A percentile compares a stretch with the other conserved stretches of the same genome.
Evolutionary conservation across 352 stramenopile genomes (phyloP).

Genomic region (Pythium utonaiense): DNA sequence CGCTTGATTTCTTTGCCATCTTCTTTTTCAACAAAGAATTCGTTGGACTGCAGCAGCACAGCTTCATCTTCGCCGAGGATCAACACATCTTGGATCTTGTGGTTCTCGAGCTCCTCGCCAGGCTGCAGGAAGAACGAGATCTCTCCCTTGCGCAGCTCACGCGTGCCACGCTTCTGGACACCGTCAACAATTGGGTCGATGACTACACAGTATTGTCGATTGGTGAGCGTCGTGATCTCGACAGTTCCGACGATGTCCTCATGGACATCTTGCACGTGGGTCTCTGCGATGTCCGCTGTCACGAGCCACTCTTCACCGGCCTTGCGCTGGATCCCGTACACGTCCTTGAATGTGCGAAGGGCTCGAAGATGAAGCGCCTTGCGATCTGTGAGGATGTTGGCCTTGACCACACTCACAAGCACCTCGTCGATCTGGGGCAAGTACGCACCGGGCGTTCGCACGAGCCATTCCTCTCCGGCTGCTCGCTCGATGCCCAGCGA

Average conservation of each 20-base stretch:
- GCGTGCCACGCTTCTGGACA: conserved; percentile 66
- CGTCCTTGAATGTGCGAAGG: conserved; percentile 67
- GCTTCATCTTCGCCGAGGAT: conserved; percentile 74
- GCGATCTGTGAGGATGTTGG: conserved; percentile 64
- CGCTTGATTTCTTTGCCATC: conserved; percentile 34
- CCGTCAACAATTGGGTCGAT: conserved; percentile 64
- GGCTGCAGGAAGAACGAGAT: conserved; percentile 71
- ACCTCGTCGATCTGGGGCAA: conserved; percentile 75
- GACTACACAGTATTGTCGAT: conserved; percentile 82
- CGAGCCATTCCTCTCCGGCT: conserved; percentile 77
- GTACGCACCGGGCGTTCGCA: conserved; percentile 67
- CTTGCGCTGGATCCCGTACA: conserved; percentile 65
- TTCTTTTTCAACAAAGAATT: conserved; percentile 54
- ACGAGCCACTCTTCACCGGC: conserved; percentile 81
- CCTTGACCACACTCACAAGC: conserved; percentile 52
- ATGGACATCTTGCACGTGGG: conserved; percentile 74
- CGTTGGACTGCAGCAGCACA: conserved; percentile 69
- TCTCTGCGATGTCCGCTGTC: conserved; percentile 65
- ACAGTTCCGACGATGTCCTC: conserved; percentile 66
- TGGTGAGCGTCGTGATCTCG: conserved; percentile 62
- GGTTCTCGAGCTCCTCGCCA: conserved; percentile 55
- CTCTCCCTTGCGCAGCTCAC: conserved; percentile 69
- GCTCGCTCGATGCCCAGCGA: conserved; percentile 53
- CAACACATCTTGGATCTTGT: conserved; percentile 56
- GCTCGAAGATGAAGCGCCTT: conserved; percentile 62